Evolutionary conservation across 2,329 filamentous ascomycete genomes (phyloP), one percentile per base, ranked within the genome.

Genomic region (Botryosphaeria dothidea): DNA sequence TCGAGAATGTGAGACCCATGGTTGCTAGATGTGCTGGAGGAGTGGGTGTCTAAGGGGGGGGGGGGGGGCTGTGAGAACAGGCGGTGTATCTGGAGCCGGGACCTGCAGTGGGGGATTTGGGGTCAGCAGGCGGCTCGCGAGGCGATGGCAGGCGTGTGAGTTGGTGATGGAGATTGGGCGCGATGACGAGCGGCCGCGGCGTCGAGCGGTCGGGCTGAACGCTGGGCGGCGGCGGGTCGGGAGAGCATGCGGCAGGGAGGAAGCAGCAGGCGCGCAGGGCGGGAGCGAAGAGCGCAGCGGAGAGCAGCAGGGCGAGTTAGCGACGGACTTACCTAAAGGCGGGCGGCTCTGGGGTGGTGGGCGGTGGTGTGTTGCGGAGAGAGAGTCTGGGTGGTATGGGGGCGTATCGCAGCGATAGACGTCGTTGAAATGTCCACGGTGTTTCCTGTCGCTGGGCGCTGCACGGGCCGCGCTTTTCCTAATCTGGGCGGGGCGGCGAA

Each of bases 1-100:
- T 97, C 74, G 92, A 96, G 79, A 97, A 86, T 81, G 92, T 90
- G 76, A 90, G 91, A 83, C 94, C 94, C 94, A 98, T 98, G 71
- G 78, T 90, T 85, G 86, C 86, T 85, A 41, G 46, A 38, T 29
- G 34, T 56, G 36, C 21, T 62, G 45, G n/a, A n/a, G n/a, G n/a
- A 15, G 36, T 21, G 52, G 43, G 34, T 27, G 58, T 49, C 43
- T 64, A 64, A 65, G 56, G 63, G 62, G 60, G 63, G 46, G 15
- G 51, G 43, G 56, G 63, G 62, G 60, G 63, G 46, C 21, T 60
- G 43, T 36, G 51, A 19, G 41, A 60, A 65, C 21, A 61, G 41
- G 63, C 63, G 63, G 63, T 65, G 63, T 60, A 54, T 64, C n/a
- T 19, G 31, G 43, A 58, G 45, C 54, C 63, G 46, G 21, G 36